Percentiles rank a stretch among this genome's conserved stretches.
Evolutionary conservation across 192 early-diverging fungal genomes (phyloP).

Genomic region (Backusella psychrophila): DNA sequence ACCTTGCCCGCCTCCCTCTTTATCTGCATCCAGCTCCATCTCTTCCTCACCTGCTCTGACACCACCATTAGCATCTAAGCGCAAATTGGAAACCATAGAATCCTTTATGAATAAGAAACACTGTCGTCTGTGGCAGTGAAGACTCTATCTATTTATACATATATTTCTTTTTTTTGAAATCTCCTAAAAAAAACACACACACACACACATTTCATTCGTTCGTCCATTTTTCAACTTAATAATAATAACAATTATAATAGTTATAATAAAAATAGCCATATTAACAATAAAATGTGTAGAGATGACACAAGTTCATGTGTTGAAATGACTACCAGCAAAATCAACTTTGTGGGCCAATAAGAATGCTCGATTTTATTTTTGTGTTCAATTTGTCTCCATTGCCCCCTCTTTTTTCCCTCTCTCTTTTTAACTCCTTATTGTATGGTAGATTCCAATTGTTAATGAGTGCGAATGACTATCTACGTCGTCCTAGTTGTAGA

Average conservation of each 20-base stretch:
- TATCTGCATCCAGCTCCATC: constrained; percentile 20
- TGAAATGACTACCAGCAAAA: neutral
- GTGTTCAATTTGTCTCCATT: neutral
- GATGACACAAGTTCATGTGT: neutral
- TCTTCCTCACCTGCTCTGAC: constrained; percentile 24
- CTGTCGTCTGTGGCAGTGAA: constrained; percentile 3
- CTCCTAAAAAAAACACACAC: neutral
- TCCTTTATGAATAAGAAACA: constrained; percentile 7
- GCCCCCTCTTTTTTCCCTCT: neutral
- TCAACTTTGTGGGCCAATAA: neutral
- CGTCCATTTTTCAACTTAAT: neutral
- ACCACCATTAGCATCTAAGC: constrained; percentile 17
- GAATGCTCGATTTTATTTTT: neutral
- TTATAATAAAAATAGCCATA: neutral
- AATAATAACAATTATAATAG: neutral
- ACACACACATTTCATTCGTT: constrained; percentile 6
- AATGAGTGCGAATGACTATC: constrained; percentile 10
- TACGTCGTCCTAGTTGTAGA: constrained; percentile 15
- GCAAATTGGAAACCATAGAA: neutral
- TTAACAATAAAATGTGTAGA: neutral
- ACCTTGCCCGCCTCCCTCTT: neutral
- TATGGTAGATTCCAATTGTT: constrained; percentile 8
- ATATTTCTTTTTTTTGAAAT: too few relatives aligned
- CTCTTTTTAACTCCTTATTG: constrained; percentile 4
- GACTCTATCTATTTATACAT: neutral